Evolutionary conservation across 352 stramenopile species (phyloP).

Genomic region (Plasmopara muralis): DNA sequence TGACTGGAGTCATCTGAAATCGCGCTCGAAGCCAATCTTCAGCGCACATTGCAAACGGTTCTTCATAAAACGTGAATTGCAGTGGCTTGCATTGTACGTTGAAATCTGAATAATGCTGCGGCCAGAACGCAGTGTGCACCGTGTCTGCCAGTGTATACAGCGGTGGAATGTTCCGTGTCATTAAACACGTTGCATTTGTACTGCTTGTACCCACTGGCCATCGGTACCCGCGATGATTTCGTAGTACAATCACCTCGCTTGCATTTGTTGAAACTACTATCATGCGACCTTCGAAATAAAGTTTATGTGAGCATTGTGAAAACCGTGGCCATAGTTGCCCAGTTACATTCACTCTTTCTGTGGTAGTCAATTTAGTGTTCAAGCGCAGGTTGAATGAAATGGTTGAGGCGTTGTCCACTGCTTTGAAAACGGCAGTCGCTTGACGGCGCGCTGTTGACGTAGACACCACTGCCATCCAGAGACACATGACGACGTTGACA

Average conservation of each 20-base stretch:
- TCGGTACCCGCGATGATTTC: conserved; percentile 35
- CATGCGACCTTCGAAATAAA: conserved; percentile 39
- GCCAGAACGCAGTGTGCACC: conserved; percentile 23
- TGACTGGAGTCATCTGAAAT: neutral
- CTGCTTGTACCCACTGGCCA: conserved; percentile 4
- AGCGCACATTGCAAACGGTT: conserved; percentile 28
- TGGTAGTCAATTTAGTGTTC: conserved; percentile 5
- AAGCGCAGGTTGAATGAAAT: conserved; percentile 34
- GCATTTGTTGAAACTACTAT: conserved; percentile 12
- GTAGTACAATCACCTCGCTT: conserved; percentile 28
- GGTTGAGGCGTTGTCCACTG: conserved; percentile 17
- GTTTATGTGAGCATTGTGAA: conserved; percentile 30
- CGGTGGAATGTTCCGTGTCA: conserved; percentile 28
- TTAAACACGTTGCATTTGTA: conserved; percentile 26
- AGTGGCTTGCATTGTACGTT: conserved; percentile 26
- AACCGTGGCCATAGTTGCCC: conserved; percentile 22
- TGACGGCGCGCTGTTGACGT: conserved; percentile 18
- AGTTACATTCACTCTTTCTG: conserved; percentile 14
- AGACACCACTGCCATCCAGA: conserved; percentile 21
- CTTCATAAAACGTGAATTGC: conserved; percentile 29
- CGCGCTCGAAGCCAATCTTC: conserved; percentile 28
- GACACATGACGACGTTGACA: conserved; percentile 27
- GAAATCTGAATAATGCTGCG: conserved; percentile 23
- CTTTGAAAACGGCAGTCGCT: conserved; percentile 17
- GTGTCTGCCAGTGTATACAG: conserved; percentile 32